A percentile compares a stretch with the other conserved stretches of the same genome.
These are phyloP conservation scores for Globisporangium solare DNA, from an alignment of 352 stramenopile species.

Conservation along the genomic window DNA sequence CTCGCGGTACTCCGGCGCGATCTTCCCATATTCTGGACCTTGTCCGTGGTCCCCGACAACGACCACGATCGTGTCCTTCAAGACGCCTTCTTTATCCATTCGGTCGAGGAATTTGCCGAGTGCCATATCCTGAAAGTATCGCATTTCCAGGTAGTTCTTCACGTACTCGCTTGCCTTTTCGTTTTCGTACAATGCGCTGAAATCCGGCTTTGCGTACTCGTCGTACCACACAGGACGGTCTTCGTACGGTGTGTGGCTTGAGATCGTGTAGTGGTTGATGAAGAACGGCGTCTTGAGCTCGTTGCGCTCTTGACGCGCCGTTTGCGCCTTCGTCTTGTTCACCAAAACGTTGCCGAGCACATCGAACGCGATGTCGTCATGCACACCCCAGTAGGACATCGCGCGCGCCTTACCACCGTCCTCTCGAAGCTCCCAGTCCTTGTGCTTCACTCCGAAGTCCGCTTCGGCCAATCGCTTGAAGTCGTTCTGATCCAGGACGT, in stretches of 20 bases:
- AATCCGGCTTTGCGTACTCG: constrained; percentile 21
- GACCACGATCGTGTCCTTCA: constrained; percentile 56
- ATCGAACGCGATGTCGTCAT: constrained; percentile 46
- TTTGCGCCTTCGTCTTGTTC: constrained; percentile 37
- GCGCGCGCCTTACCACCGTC: constrained; percentile 14
- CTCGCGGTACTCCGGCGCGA: constrained; percentile 27
- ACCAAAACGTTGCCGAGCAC: constrained; percentile 43
- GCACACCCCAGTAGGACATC: constrained; percentile 34
- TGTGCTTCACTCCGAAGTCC: constrained; percentile 23
- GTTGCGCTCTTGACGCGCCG: constrained; percentile 13
- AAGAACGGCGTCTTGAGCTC: constrained; percentile 39
- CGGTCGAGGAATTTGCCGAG: constrained; percentile 50
- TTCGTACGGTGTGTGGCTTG: constrained; percentile 41
- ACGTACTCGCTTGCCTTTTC: constrained; percentile 14
- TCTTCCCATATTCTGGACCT: constrained; percentile 28
- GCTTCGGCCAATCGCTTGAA: constrained; percentile 33
- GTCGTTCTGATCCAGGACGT: constrained; percentile 31
- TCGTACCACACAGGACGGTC: constrained; percentile 35
- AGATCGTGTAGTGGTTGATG: constrained; percentile 57
- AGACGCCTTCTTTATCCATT: constrained; percentile 31
- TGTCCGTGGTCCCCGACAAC: constrained; percentile 48
- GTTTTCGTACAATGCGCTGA: constrained; percentile 27
- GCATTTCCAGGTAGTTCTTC: constrained; percentile 35
- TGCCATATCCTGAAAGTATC: constrained; percentile 43
- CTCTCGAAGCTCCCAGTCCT: constrained; percentile 26